Conservation (phyloP, 2,329 filamentous ascomycete species). For the Pestalotiopsis sp. region DNA sequence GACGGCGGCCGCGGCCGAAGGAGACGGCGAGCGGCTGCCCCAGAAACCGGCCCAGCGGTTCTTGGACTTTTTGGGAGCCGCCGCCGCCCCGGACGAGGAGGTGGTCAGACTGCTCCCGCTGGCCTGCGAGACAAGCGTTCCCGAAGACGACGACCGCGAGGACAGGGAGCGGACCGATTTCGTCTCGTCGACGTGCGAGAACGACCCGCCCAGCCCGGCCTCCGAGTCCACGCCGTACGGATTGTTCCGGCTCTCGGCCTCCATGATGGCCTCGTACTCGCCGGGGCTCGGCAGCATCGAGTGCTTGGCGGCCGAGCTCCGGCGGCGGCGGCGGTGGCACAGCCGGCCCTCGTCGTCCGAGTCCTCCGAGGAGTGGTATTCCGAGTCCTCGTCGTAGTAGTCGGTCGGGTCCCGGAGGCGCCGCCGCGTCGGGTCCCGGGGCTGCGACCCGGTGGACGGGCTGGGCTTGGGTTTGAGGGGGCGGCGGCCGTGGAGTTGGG, state of each 20-base stretch:
- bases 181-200: neutral
- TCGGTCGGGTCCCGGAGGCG: neutral
- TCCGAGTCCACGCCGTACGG: neutral
- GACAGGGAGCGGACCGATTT: neutral
- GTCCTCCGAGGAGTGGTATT: neutral
- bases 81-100: neutral
- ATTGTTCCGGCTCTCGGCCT: neutral
- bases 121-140: neutral
- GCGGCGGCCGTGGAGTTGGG: neutral
- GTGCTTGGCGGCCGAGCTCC: neutral
- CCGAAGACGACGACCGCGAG: neutral
- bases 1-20: neutral
- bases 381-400: neutral
- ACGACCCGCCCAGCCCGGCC: neutral
- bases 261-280: neutral
- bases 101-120: neutral
- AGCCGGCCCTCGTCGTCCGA: neutral
- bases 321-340: neutral
- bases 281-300: constrained; percentile 3
- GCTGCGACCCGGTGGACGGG: neutral
- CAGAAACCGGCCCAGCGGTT: constrained; percentile 1
- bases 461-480: neutral
- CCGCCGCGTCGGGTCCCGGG: neutral
- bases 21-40: neutral
- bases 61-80: neutral